Evolutionary conservation across 306 rosid genomes (phyloP), one percentile per base, ranked within the genome.

Genomic region (Lithocarpus polystachyus): DNA sequence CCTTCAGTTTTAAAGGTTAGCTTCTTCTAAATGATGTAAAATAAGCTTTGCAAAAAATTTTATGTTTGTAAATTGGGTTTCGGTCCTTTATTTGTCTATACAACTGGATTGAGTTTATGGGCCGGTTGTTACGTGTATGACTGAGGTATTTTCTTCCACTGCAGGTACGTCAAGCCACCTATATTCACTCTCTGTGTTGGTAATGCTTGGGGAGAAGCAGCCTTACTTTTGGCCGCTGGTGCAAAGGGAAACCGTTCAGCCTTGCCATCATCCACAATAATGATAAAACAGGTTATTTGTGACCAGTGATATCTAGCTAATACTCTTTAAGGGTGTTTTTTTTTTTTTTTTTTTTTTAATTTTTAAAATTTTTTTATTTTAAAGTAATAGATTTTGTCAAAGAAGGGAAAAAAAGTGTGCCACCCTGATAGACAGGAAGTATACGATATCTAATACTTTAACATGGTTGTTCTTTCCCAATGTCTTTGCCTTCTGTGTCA

Each of bases 181-280:
- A 89, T 96, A 81, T 96, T 93, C 80, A 96, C 99, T 43, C 93
- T 96, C 0, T 93, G 98, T 80, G 96, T 96, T 64, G 99, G 98
- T 73, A 96, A 93, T 82, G 98, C 98, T 74, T 96, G 99, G 99
- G 99, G 98, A 79, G 99, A 96, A 91, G 98, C 99, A 67, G 98
- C 99, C 64, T 85, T 96, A 83, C 99, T 96, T 80, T 89, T 96
- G 89, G 96, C 99, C 77, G 85, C 99, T 62, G 99, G 99, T 80
- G 91, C 96, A 52, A 90, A 78, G 87, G 98, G 99, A 84, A 93
- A 93, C 81, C 99, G 99, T 75, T 91, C 98, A 74, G 94, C 99
- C 35, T 87, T 90, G 86, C 99, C 97, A 72, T 96, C 98, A 70
- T 91, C 96, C 79, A 91, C 98, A 82, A 93, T 93, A 83, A 96